Evolutionary conservation across 495 filamentous ascomycete species (phyloP).

Genomic region (Hypoxylon lenormandii): DNA sequence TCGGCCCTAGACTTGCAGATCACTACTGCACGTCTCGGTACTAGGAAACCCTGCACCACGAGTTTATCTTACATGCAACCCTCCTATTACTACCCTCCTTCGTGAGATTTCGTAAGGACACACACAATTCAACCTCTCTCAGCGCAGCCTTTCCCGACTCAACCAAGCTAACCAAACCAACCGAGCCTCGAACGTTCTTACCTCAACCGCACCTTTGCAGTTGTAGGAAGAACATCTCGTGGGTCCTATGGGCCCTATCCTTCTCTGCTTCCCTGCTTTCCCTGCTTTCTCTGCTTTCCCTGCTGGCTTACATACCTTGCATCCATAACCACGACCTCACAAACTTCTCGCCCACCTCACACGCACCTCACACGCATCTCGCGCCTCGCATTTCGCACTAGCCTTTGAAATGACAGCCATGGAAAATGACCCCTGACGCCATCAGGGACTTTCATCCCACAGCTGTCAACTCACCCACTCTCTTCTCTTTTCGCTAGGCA

Average conservation of each 20-base stretch:
- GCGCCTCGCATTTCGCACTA: constrained; percentile 4
- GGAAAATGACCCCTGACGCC: constrained; percentile 34
- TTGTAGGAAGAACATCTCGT: constrained; percentile 11
- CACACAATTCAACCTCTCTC: constrained; percentile 16
- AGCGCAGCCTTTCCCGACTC: constrained; percentile 26
- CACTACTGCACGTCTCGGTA: constrained; percentile 47
- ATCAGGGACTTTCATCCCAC: constrained; percentile 41
- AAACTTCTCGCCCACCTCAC: too few species aligned
- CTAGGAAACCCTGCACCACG: constrained; percentile 43
- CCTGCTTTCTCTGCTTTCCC: not conserved
- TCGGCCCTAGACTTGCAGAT: constrained; percentile 46
- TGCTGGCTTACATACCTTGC: constrained; percentile 13
- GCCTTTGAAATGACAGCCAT: constrained; percentile 42
- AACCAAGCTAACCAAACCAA: not conserved
- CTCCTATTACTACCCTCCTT: constrained; percentile 5
- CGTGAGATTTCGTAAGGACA: not conserved
- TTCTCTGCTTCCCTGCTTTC: not conserved
- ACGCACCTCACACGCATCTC: too few species aligned
- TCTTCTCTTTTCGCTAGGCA: too few species aligned
- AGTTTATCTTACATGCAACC: constrained; percentile 41
- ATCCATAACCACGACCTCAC: too few species aligned
- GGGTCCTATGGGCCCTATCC: constrained; percentile 17
- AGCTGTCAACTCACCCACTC: constrained; percentile 13
- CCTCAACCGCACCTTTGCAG: constrained; percentile 21
- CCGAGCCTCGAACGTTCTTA: constrained; percentile 37